Conservation (phyloP, 208 protist genomes). For the Acanthamoeba sp. region DNA sequence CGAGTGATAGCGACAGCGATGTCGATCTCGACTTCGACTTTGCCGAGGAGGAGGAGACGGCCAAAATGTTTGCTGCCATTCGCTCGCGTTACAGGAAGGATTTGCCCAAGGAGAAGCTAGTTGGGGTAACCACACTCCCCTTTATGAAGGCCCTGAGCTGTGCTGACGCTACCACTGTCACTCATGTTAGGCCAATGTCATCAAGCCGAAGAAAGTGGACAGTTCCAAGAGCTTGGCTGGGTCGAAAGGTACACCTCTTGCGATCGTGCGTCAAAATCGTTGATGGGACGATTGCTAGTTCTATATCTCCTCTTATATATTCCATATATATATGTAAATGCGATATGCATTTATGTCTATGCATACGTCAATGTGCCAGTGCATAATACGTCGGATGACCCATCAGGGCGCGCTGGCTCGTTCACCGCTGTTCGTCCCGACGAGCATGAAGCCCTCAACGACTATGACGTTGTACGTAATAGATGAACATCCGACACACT, state of each 20-base stretch:
- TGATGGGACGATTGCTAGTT: too few species aligned
- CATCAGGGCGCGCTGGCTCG: not conserved
- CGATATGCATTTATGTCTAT: too few species aligned
- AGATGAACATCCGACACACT: not conserved
- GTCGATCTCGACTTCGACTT: not conserved
- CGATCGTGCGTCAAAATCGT: too few species aligned
- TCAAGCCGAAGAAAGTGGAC: not conserved
- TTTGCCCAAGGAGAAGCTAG: not conserved
- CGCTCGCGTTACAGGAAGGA: not conserved
- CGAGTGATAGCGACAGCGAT: conserved; percentile 25
- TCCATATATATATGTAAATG: too few species aligned
- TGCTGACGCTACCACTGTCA: too few species aligned
- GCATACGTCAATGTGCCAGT: not conserved
- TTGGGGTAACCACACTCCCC: not conserved
- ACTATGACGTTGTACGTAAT: not conserved
- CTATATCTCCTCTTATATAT: too few species aligned
- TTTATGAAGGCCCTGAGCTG: too few species aligned
- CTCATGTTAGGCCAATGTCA: too few species aligned
- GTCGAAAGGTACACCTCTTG: not conserved
- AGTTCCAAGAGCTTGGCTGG: not conserved
- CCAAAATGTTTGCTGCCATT: not conserved
- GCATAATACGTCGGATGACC: not conserved
- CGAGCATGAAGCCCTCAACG: not conserved
- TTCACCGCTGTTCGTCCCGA: not conserved
- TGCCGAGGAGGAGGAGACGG: not conserved